Base-by-base conservation (phyloP, 2,329 filamentous ascomycete genomes). In the Lojkania enalia region DNA sequence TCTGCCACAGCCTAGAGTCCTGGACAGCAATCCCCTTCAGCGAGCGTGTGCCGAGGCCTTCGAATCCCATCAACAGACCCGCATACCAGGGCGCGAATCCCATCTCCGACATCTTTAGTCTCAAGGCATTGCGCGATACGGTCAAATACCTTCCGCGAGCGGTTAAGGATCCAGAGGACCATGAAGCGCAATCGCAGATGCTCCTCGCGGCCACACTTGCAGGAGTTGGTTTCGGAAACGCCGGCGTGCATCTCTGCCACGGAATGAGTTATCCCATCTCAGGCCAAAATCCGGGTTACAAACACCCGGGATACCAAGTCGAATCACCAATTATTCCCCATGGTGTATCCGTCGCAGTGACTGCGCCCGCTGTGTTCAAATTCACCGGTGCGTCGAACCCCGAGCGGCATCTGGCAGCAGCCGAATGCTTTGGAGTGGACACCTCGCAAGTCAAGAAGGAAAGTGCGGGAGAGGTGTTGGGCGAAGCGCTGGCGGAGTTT, bases 191-290 rank as follows among this genome's bases (percentile, higher is more conserved):
- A 71, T 87, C 83, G 21, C 85, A 97, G 71, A 99, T 99, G 95
- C 79, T 99, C 20, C 82, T 99, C 15, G 94, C 94, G 2, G 88
- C 94, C 1, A 99, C 94, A 0, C 77, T 99, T 2, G 94, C 95
- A 0, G 94, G 94, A 35, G 90, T 99, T 2, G 94, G 94, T 0
- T 99, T 99, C 68, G 94, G 95, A 15, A 99, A 99, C 61, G 95
- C 95, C 1, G 94, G 95, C 38, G 94, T 99, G 2, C 94, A 99
- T 73, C 77, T 89, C 7, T 89, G 86, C 68, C 86, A 89, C 66
- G 86, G 92, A 66, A 97, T 99, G 92, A 95, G 88, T 18, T 99
- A 99, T 65, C 94, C 94, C 14, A 96, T 99, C 63, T 95, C 90
- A 0, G 89, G 90, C 20, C 91, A 96, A 67, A 99, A 99, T 67